Base-by-base conservation (phyloP, 2,329 filamentous ascomycete species). In the Cytospora chrysosperma region DNA sequence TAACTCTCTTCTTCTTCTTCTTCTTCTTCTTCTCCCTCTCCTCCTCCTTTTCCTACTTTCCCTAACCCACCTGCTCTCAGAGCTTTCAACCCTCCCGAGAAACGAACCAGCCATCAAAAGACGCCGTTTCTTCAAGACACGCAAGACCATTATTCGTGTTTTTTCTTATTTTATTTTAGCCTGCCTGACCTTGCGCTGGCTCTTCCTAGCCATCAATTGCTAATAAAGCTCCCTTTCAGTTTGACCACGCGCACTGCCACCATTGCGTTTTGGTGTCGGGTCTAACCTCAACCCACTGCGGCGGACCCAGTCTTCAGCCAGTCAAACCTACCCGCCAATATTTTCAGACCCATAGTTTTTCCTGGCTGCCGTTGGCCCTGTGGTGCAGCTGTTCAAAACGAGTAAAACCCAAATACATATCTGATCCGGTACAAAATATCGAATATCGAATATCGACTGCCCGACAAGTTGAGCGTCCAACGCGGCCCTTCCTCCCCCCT, bases 311-410 rank as follows among this genome's bases (percentile, higher is more conserved):
- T 43, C 50, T 27, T 30, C 26, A 28, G 50, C 37, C 37, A 61
- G 58, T 55, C 56, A 50, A 34, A 43, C 47, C 27, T n/a, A 26
- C 37, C 53, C 50, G 37, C 61, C 64, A 64, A 64, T 66, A 64
- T 65, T 65, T 63, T 63, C 61, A 61, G 61, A 63, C 64, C 61
- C 64, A 65, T 65, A 64, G 53, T 64, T 64, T 49, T 56, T 53
- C 57, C 57, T 37, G 54, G 59, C 54, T 51, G 53, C 58, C 40
- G 58, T n/a, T 54, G 21, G 34, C 47, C 40, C 50, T 51, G 34
- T 60, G 55, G 51, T 19, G 56, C 52, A 59, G 60, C 37, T 55
- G 53, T 43, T 51, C 57, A 63, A 64, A 58, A 63, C 37, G 61
- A 59, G 50, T 28, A 50, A 54, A 49, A 51, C 30, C 30, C 34